These are phyloP conservation scores for Tulasnella sp. DNA, from an alignment of 768 basidiomycete species.

Conservation along the genomic window DNA sequence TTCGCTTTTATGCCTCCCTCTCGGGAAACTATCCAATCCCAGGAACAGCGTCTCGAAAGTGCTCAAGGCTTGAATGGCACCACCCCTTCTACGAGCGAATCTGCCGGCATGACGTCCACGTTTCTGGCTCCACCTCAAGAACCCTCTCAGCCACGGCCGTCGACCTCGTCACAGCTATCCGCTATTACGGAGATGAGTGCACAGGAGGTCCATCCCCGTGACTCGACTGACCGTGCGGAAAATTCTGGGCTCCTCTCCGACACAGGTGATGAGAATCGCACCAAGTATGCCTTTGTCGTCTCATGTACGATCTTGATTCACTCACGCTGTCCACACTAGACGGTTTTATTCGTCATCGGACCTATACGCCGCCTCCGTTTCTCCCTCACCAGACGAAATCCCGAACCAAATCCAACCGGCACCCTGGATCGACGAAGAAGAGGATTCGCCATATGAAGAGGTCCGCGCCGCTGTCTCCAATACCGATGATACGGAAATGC, in stretches of 20 bases:
- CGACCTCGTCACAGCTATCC: background rate
- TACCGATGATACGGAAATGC: slow-evolving; percentile 98
- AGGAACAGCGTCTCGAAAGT: background rate
- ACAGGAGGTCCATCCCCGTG: background rate
- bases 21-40: too few species aligned
- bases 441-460: slow-evolving; percentile 95
- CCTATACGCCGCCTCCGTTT: background rate
- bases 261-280: too few species aligned
- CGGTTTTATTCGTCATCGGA: background rate
- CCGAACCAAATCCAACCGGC: background rate
- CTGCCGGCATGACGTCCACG: background rate
- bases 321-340: background rate
- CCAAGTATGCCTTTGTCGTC: too few species aligned
- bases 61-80: background rate
- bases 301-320: background rate
- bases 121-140: background rate
- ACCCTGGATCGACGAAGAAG: slow-evolving; percentile 36
- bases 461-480: slow-evolving; percentile 97
- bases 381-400: background rate
- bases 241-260: too few species aligned
- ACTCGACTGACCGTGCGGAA: background rate
- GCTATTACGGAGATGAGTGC: background rate
- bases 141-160: background rate
- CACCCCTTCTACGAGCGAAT: background rate
- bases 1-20: too few species aligned